A percentile compares a stretch with the other conserved stretches of the same genome.
These are phyloP conservation scores for Fusarium sp. DNA, from an alignment of 2,329 filamentous ascomycete genomes.

Conservation along the genomic window DNA sequence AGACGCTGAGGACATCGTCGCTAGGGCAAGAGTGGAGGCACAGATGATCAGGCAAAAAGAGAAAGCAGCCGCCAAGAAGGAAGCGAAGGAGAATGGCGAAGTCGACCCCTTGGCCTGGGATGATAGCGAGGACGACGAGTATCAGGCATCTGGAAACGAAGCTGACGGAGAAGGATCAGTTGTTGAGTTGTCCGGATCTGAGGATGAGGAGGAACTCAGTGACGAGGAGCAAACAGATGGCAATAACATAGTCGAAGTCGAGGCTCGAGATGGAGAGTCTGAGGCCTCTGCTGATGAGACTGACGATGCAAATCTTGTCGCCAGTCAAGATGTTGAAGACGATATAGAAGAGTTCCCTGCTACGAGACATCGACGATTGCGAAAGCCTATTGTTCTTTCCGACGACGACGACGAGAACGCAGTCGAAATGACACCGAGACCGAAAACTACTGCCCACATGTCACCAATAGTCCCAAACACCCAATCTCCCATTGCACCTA, in stretches of 20 bases:
- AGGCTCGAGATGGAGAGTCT: slow-evolving; percentile 53
- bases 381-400: slow-evolving; percentile 65
- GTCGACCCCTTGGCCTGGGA: slow-evolving; percentile 63
- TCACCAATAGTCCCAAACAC: slow-evolving; percentile 55
- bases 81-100: slow-evolving; percentile 57
- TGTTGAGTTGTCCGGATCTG: slow-evolving; percentile 56
- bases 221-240: slow-evolving; percentile 47
- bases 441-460: slow-evolving; percentile 51
- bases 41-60: slow-evolving; percentile 78
- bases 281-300: slow-evolving; percentile 35
- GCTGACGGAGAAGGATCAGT: slow-evolving; percentile 50
- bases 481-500: slow-evolving; percentile 63
- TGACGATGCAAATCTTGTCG: slow-evolving; percentile 47
- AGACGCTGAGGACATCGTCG: slow-evolving; percentile 86
- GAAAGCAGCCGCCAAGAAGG: slow-evolving; percentile 74
- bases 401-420: slow-evolving; percentile 59
- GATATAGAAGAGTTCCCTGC: slow-evolving; percentile 51
- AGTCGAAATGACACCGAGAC: slow-evolving; percentile 57
- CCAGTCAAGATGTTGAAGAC: slow-evolving; percentile 46
- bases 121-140: slow-evolving; percentile 64
- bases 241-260: slow-evolving; percentile 48
- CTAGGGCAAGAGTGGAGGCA: slow-evolving; percentile 82
- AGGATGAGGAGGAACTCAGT: slow-evolving; percentile 48
- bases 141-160: slow-evolving; percentile 50
- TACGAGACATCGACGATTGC: slow-evolving; percentile 54